Base-by-base conservation (phyloP, 441 rosid genomes). In the Populus hybrid region DNA sequence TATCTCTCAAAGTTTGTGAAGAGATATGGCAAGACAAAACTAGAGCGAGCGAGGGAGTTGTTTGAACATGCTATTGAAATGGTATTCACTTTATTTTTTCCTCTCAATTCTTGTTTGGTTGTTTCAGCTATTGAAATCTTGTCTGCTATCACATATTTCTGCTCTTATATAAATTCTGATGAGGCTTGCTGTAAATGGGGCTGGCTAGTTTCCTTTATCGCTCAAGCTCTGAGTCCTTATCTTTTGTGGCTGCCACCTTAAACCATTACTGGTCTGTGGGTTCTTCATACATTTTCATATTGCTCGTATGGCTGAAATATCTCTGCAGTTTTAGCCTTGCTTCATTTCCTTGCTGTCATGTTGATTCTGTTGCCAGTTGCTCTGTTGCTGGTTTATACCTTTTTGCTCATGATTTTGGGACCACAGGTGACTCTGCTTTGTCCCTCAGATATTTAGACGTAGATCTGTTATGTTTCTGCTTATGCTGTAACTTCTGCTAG, bases 1-100 rank as follows among this genome's bases (percentile, higher is more conserved):
- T 96, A 93, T 84, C 88, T 96, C 57, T 85, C 97, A 24, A 96
- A 94, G 83, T 94, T 96, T 66, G 97, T 96, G 8, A 89, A 88
- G 84, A 89, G 98, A 86, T 94, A 93, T 78, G 98, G 98, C 69
- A 93, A 85, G 87, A 83, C 91, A 21, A 93, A 93, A 83, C 86
- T 96, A 77, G 99, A 96, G 83, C 87, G 98, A 57, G 95, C 98
- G 40, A 89, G 99, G 82, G 98, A 94, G 85, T 83, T 96, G 80
- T 96, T 89, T 83, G 97, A 92, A 79, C 95, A 95, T 84, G 98
- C 98, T 74, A 89, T 94, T 80, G 95, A 90, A 73, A 86, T 79
- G 81, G 89, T 90, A 82, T 77, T 80, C 74, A 50, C 20, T 36
- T 40, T 61, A 9, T 28, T 26, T 18, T 54, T 28, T 54, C 54